Evolutionary conservation across 192 early-diverging fungal species (phyloP), one percentile per base, ranked within the genome.

Genomic region (Ambispora gerdemannii): DNA sequence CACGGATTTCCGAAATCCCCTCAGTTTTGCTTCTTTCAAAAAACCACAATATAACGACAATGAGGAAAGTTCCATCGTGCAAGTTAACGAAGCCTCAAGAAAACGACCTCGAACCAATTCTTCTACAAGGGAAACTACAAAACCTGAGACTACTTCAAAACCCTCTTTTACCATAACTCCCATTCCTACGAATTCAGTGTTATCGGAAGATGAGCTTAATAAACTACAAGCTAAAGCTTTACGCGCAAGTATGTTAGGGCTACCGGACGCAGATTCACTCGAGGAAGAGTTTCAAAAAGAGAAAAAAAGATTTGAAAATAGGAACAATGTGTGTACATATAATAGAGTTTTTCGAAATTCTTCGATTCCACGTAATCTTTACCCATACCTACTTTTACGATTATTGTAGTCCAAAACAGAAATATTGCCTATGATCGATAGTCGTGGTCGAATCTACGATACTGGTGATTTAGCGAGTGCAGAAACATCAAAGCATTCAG

Each of bases 181-280:
- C 4, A 25, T 17, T 20, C 28, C 63, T 35, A 19, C 60, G 17
- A 65, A 74, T 1, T 72, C 82, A 3, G 58, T 81, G 0, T 65
- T 91, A 1, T 69, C 83, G 0, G 71, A 75, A 30, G 86, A 86
- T 55, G 87, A 96, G 56, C 77, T 98, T 19, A 98, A 98, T 82
- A 94, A 89, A 63, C 77, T 98, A 47, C 85, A 89, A 32, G 86
- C 94, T 1, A 86, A 89, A 36, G 83, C 92, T 50, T 72, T 98
- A 19, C 91, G 93, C 52, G 95, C 95, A 3, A 86, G 81, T 38
- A 71, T 98, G 58, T 83, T 87, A 78, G 89, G 87, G 30, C 65
- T 78, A 2, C 80, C 84, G 0, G 81, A 94, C 43, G 75, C 80
- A 2, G 79, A 78, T 4, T 20, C 35, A 69, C 31, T 4, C 28